Evolutionary conservation across 495 filamentous ascomycete species (phyloP), one percentile per base, ranked within the genome.

Genomic region (Aspergillus egyptiacus): DNA sequence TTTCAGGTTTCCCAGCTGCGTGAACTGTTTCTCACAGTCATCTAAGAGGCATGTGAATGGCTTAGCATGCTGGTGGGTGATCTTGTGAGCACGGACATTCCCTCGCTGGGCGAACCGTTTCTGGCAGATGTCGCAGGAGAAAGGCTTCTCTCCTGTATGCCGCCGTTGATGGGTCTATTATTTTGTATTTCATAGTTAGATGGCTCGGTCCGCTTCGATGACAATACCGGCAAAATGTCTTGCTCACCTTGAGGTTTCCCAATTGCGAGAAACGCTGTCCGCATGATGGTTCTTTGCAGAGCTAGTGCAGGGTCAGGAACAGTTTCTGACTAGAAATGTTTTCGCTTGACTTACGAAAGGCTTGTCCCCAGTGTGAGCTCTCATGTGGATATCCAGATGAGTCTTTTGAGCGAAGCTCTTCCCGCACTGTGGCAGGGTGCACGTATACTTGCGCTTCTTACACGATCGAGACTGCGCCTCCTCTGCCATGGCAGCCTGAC

Each of bases 391-490:
- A 50, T 95, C 89, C 30, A 96, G 76, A 62, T 96, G 90, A 2
- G 91, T 96, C 66, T 91, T 95, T 62, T 97, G 91, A 47, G 81
- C 80, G 66, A 95, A 96, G 52, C 74, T 80, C 70, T 93, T 95
- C 48, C 76, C 71, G 58, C 91, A 97, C 11, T 82, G 78, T 10
- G 81, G 76, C 25, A 90, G 77, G 18, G 75, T 79, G 67, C 91
- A 97, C 20, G 78, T 67, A 60, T 93, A 93, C 57, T 81, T 79
- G 38, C 63, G 62, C 50, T 67, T 69, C 56, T 68, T 70, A 24
- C 59, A 60, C 22, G 64, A 65, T 24, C 63, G 59, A 13, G 66
- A 63, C 14, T 60, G 34, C n/a, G 60, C 53, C 14, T 65, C 63
- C 40, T 68, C 68, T 34, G 49, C 53, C 4, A 49, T 53, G n/a